Conservation (phyloP, 306 rosid species). For the Lupinus albus region DNA sequence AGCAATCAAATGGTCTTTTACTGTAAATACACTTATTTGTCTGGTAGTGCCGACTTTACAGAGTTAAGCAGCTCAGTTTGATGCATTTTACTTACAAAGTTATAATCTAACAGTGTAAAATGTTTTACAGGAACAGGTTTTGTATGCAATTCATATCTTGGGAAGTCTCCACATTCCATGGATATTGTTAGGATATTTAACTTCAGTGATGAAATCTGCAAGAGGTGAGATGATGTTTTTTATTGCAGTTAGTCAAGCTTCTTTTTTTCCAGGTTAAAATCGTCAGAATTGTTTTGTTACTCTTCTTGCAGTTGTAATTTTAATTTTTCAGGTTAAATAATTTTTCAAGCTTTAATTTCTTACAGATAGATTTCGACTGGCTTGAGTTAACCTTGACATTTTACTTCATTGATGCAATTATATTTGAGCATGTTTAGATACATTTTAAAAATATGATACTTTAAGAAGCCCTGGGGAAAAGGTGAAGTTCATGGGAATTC, state of each 20-base stretch:
- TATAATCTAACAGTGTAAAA: slow-evolving; percentile 14
- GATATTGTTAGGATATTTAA: slow-evolving; percentile 87
- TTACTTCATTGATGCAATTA: slow-evolving; percentile 5
- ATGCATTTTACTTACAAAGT: slow-evolving; percentile 8
- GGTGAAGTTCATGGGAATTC: slow-evolving; percentile 18
- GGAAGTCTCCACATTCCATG: slow-evolving; percentile 69
- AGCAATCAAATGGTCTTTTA: background rate
- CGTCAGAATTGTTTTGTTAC: background rate
- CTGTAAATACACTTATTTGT: background rate
- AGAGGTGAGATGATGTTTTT: slow-evolving; percentile 56
- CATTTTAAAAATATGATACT: background rate
- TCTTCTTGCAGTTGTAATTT: slow-evolving; percentile 7
- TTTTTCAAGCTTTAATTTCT: slow-evolving; percentile 11
- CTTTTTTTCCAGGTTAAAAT: slow-evolving; percentile 8
- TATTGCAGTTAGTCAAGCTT: slow-evolving; percentile 1
- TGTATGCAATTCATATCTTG: slow-evolving; percentile 74
- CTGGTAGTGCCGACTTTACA: background rate
- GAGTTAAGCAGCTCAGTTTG: slow-evolving; percentile 2
- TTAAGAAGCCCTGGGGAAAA: background rate
- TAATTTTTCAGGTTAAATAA: background rate
- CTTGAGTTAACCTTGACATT: background rate
- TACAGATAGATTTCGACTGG: background rate
- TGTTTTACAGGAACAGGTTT: slow-evolving; percentile 70
- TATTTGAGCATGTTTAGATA: background rate
- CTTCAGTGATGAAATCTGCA: slow-evolving; percentile 69